Percentiles rank a stretch among this genome's conserved stretches.
These are phyloP conservation scores for Pueraria montana DNA, from an alignment of 306 rosid genomes.

Conservation along the genomic window DNA sequence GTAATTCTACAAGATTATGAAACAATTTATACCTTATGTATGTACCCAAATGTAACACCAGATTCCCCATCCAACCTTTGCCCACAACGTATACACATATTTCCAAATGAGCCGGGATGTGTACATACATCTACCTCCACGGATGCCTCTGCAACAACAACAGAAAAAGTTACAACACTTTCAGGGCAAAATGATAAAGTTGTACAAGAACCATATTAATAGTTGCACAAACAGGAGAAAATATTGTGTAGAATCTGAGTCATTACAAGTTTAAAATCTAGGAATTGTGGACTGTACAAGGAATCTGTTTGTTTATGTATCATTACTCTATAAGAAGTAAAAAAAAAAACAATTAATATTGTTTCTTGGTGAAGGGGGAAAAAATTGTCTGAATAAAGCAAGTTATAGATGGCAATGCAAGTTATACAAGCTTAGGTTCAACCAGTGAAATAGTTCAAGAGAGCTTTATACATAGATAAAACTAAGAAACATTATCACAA, in stretches of 20 bases:
- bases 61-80: slow-evolving; percentile 72
- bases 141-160: slow-evolving; percentile 61
- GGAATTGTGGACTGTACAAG: neutral
- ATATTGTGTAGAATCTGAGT: slow-evolving; percentile 1
- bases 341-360: neutral
- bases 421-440: slow-evolving; percentile 12
- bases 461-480: slow-evolving; percentile 5
- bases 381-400: neutral
- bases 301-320: neutral
- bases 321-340: slow-evolving; percentile 29
- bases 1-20: slow-evolving; percentile 39
- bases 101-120: slow-evolving; percentile 87
- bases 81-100: slow-evolving; percentile 82
- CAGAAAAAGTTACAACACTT: slow-evolving; percentile 19
- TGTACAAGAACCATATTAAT: slow-evolving; percentile 7
- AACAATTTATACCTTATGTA: slow-evolving; percentile 73
- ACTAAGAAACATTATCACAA: slow-evolving; percentile 6
- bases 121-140: slow-evolving; percentile 57
- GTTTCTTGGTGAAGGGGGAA: slow-evolving; percentile 9
- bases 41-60: slow-evolving; percentile 85
- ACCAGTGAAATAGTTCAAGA: slow-evolving; percentile 23
- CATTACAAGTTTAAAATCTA: neutral
- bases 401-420: slow-evolving; percentile 17
- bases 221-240: slow-evolving; percentile 35
- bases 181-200: slow-evolving; percentile 12